Evolutionary conservation across 768 basidiomycete genomes (phyloP).

Genomic region (Brasilioporus rufonigricans): DNA sequence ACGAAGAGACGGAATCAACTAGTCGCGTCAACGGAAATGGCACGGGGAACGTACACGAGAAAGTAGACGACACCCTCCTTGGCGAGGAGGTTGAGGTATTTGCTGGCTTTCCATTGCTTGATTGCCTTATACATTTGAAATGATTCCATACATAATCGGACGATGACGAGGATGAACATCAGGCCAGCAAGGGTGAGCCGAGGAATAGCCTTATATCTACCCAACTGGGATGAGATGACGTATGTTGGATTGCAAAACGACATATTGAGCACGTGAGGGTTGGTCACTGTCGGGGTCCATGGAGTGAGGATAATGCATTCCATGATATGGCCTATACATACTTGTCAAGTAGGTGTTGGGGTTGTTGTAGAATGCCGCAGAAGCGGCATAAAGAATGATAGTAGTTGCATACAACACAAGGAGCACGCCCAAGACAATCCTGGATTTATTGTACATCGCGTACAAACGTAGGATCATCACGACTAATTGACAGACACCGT

Average conservation of each 20-base stretch:
- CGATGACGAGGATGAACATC: conserved; percentile 7
- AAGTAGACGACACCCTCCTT: conserved; percentile 20
- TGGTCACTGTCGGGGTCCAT: conserved; percentile 7
- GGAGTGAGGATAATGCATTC: not conserved
- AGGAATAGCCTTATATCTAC: conserved; percentile 9
- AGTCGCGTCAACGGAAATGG: no score
- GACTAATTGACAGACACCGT: conserved; percentile 3
- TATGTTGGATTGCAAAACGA: conserved; percentile 14
- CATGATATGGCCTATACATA: not conserved
- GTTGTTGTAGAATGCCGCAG: not conserved
- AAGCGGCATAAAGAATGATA: not conserved
- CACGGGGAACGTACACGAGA: conserved; percentile 13
- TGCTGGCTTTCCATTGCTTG: conserved; percentile 9
- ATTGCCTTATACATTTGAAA: no score
- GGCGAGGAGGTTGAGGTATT: conserved; percentile 14
- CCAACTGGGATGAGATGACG: not conserved
- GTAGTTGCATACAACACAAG: conserved; percentile 8
- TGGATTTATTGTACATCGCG: conserved; percentile 20
- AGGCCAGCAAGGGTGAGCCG: conserved; percentile 10
- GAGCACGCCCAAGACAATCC: conserved; percentile 11
- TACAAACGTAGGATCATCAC: conserved; percentile 25
- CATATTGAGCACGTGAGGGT: conserved; percentile 8
- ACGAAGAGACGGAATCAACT: no score
- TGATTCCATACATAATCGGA: conserved; percentile 4
- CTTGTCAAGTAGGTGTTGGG: conserved; percentile 6